Evolutionary conservation across 2,329 filamentous ascomycete genomes (phyloP), one percentile per base, ranked within the genome.

Genomic region (Hymenoscyphus repandus): DNA sequence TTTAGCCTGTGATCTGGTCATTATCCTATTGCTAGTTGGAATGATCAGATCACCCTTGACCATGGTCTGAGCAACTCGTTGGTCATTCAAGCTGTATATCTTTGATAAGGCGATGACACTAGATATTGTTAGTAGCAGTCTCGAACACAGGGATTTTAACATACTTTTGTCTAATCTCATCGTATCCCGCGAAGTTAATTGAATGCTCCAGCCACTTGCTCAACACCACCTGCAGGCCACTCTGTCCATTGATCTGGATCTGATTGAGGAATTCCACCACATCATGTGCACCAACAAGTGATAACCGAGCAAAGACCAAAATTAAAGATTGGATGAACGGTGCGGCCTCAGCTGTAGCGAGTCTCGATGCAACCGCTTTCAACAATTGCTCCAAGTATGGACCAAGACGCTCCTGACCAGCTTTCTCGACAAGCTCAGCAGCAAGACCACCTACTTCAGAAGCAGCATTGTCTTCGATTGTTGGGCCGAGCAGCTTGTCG

Each of bases 191-290:
- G 70, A 99, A 99, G 69, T 87, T 95, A 69, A 95, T 81, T 3
- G 90, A 96, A 69, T 97, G 96, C 72, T 97, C 93, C 1, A 99
- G 76, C 93, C 93, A 99, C 71, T 97, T 96, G 70, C 84, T 79
- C 58, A 97, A 73, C 3, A 99, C 93, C 20, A 96, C 84, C 57
- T 91, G 82, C 6, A 99, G 73, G n/a, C 91, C 93, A 63, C 79
- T 95, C 64, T 87, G 77, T 15, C 84, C 85, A 43, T 82, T 81
- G 58, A 97, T 87, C 60, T 90, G 80, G 55, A 96, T 85, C 63
- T 90, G 85, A 54, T 86, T 86, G 31, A 99, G 76, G 72, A 99
- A 99, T 49, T 93, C 85, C 12, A 97, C 86, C 1, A 99, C 91
- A 62, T 97, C 93, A 20, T 83, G 82, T 9, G 92, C 87, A 43